Evolutionary conservation across 768 basidiomycete genomes (phyloP).

Genomic region (Mrakia gelida): DNA sequence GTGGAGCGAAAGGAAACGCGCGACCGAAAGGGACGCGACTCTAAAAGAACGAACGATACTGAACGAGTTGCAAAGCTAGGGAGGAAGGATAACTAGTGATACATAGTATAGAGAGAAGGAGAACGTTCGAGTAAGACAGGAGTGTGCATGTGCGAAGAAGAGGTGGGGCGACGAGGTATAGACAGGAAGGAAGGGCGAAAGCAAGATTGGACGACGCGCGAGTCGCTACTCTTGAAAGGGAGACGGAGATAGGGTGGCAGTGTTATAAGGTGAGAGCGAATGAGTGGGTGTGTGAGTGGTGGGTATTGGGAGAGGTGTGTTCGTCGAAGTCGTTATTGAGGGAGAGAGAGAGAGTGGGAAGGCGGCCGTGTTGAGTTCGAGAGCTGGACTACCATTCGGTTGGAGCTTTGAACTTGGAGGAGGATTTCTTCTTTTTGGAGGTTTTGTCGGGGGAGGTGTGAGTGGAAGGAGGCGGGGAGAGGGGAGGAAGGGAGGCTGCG

Average conservation of each 20-base stretch:
- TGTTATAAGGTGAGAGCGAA: background rate
- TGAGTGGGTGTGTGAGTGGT: background rate
- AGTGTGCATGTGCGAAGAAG: no score
- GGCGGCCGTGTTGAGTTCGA: background rate
- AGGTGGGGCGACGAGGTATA: background rate
- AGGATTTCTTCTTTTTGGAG: conserved; percentile 19
- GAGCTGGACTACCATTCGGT: conserved; percentile 11
- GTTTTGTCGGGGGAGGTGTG: background rate
- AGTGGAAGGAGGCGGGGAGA: background rate
- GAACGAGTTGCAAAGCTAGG: no score
- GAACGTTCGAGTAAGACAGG: no score
- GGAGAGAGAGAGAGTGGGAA: background rate
- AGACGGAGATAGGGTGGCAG: background rate
- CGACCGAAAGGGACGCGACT: background rate
- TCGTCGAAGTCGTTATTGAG: background rate
- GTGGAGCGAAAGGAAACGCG: no score
- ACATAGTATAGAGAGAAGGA: no score
- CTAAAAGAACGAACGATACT: background rate
- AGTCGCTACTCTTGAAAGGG: no score
- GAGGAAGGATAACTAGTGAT: no score
- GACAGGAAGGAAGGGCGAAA: no score
- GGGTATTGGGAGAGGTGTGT: background rate
- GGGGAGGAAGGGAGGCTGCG: background rate
- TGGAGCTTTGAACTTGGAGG: conserved; percentile 16
- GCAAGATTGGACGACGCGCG: no score